Evolutionary conservation across 2,329 filamentous ascomycete species (phyloP).

Genomic region (Gyromitra esculenta): DNA sequence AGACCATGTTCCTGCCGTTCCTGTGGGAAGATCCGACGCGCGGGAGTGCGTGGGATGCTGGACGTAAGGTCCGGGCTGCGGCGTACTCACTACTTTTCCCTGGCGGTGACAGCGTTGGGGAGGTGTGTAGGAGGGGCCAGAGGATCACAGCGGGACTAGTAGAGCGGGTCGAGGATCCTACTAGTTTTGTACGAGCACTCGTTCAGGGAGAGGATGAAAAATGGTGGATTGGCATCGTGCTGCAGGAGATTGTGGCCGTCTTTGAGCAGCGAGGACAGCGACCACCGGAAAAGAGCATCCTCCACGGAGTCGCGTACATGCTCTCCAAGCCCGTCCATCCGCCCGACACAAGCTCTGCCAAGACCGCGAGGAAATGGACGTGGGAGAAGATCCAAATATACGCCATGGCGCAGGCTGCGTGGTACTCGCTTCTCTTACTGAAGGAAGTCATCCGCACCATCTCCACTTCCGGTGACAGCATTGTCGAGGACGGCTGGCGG

Average conservation of each 20-base stretch:
- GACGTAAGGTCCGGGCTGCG: conserved; percentile 18
- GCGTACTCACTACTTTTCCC: conserved; percentile 49
- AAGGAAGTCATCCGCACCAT: conserved; percentile 30
- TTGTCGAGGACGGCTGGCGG: neutral
- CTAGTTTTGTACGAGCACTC: neutral
- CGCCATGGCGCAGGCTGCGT: conserved; percentile 51
- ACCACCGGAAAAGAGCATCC: conserved; percentile 13
- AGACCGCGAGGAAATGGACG: conserved; percentile 38
- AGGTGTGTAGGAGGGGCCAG: conserved; percentile 44
- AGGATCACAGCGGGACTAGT: conserved; percentile 35
- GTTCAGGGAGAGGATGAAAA: neutral
- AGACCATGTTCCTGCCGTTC: conserved; percentile 51
- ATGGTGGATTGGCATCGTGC: conserved; percentile 12
- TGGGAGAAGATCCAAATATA: conserved; percentile 52
- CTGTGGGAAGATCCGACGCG: conserved; percentile 53
- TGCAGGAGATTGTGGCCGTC: conserved; percentile 21
- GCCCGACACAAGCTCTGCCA: neutral
- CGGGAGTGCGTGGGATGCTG: conserved; percentile 48
- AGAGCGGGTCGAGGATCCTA: neutral
- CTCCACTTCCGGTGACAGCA: no score
- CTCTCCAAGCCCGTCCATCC: neutral
- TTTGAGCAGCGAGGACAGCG: conserved; percentile 24
- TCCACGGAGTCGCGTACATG: conserved; percentile 31
- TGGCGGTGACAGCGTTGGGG: conserved; percentile 1
- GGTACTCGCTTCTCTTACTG: conserved; percentile 51